Evolutionary conservation across 176 grass and related monocot genomes (phyloP).

Genomic region (Echinochloa phyllopogon): DNA sequence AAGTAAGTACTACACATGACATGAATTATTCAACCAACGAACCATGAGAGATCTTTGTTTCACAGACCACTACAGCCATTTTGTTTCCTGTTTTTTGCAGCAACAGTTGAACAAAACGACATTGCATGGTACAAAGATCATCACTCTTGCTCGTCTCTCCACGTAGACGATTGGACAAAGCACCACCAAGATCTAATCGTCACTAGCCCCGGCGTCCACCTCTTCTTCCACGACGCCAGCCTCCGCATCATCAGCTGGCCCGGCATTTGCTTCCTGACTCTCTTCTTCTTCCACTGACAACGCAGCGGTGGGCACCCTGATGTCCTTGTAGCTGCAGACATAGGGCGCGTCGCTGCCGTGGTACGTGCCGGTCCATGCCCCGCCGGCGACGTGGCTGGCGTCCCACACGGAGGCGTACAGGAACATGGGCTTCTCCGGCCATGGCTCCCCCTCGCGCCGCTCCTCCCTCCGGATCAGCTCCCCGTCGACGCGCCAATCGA

Average conservation of each 20-base stretch:
- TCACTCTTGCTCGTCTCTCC: too few species aligned
- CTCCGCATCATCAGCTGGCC: not conserved
- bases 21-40: too few species aligned
- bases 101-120: too few species aligned
- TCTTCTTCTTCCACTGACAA: slow-evolving; percentile 32
- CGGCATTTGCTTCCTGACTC: not conserved
- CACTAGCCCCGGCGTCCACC: too few species aligned
- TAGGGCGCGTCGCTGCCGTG: slow-evolving; percentile 66
- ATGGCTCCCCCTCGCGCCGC: slow-evolving; percentile 47
- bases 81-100: too few species aligned
- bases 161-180: too few species aligned
- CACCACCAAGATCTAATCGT: too few species aligned
- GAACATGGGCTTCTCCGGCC: slow-evolving; percentile 81
- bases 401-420: slow-evolving; percentile 82
- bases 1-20: too few species aligned
- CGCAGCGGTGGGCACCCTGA: slow-evolving; percentile 53
- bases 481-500: slow-evolving; percentile 78
- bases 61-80: too few species aligned
- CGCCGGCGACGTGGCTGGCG: slow-evolving; percentile 58
- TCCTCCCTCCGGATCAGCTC: slow-evolving; percentile 57
- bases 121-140: too few species aligned
- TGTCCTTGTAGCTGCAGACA: slow-evolving; percentile 66
- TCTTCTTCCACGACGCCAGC: too few species aligned
- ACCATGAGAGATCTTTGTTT: too few species aligned
- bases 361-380: slow-evolving; percentile 68